Base-by-base conservation (phyloP, 2,329 filamentous ascomycete genomes). In the Lachnellula hyalina region DNA sequence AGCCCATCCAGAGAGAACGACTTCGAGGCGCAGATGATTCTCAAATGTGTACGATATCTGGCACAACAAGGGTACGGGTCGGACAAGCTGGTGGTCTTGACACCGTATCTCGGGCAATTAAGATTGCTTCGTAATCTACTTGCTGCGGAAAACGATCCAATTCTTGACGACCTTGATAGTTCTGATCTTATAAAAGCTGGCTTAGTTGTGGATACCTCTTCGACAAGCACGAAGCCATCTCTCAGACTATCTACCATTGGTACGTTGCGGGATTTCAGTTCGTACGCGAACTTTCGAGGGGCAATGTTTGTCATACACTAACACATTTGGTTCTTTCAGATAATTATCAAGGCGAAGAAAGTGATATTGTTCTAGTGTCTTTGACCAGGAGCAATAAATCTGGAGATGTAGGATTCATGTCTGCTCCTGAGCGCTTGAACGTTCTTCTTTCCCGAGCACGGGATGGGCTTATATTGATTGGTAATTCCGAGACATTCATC, bases 311-410 rank as follows among this genome's bases (percentile, higher is more conserved):
- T 11, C 9, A 32, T 4, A 42, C 35, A n/a, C 1, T 46, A 44
- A 46, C 52, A 48, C 36, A 52, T 15, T 46, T 41, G 25, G 35
- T 54, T 42, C 44, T 40, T 49, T 19, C 56, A 85, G 87, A 91
- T 58, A 91, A 91, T 57, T 92, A 87, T 54, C 88, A 91, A 66
- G 87, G 88, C 1, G 87, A 91, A 63, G 87, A 92, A 60, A 84
- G 81, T 38, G 82, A 90, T 1, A 85, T 92, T 15, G 83, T 90
- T 0, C 78, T 92, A 7, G 80, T 74, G 0, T 86, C 84, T 0
- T 68, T 91, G 11, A 89, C 85, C 0, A 73, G 88, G 4, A 87
- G 86, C 66, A 91, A 91, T 58, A 54, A 63, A 0, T 64, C 65
- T 0, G 78, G 81, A 0, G 83, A 90, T 1, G 87, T 90, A 32